These are phyloP conservation scores for Spathaspora gorwiae DNA, from an alignment of 805 yeast genomes.

Conservation along the genomic window DNA sequence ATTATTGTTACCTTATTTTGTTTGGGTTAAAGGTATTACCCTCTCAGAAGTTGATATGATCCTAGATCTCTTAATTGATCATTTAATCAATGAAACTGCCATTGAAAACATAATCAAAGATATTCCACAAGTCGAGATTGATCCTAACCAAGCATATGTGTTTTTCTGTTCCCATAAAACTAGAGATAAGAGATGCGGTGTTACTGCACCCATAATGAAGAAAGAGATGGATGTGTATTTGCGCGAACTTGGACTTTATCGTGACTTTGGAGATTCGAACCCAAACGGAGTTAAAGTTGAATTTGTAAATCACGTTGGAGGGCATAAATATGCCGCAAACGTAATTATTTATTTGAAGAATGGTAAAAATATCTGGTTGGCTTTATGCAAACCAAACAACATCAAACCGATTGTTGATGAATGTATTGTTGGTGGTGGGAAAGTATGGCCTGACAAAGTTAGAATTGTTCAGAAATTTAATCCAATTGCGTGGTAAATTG, in stretches of 20 bases:
- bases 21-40: conserved; percentile 57
- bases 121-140: conserved; percentile 23
- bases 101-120: conserved; percentile 6
- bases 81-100: conserved; percentile 23
- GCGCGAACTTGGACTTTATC: conserved; percentile 62
- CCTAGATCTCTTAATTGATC: conserved; percentile 41
- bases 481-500: conserved; percentile 47
- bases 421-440: conserved; percentile 62
- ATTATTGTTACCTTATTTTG: conserved; percentile 67
- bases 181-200: conserved; percentile 89
- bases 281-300: conserved; percentile 70
- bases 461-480: conserved; percentile 55
- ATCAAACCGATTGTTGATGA: conserved; percentile 72
- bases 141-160: conserved; percentile 42
- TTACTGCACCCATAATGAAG: conserved; percentile 88
- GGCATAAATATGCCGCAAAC: conserved; percentile 93
- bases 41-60: conserved; percentile 40
- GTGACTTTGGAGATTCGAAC: conserved; percentile 74
- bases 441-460: conserved; percentile 66
- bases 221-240: conserved; percentile 70
- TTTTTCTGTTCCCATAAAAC: conserved; percentile 86
- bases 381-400: conserved; percentile 75
- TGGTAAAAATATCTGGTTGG: conserved; percentile 85
- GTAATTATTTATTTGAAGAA: conserved; percentile 64
- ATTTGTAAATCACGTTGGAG: conserved; percentile 86